Conservation (phyloP, 139 green algal species). For the Chlorokybus atmophyticus region DNA sequence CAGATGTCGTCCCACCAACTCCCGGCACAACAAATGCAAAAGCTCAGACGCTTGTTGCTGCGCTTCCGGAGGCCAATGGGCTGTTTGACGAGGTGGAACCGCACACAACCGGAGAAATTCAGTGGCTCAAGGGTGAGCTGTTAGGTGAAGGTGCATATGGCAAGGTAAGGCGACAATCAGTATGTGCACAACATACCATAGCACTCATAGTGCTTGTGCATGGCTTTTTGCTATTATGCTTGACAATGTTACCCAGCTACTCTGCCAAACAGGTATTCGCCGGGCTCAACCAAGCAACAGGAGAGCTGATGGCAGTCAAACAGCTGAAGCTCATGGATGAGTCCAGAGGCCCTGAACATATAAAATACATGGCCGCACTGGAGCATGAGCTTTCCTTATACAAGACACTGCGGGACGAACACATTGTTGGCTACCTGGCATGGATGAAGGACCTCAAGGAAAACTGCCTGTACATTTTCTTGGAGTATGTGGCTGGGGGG, state of each 20-base stretch:
- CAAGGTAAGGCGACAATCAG: slow-evolving; percentile 26
- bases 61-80: background rate
- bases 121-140: slow-evolving; percentile 27
- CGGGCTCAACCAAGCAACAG: slow-evolving; percentile 29
- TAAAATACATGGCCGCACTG: slow-evolving; percentile 6
- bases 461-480: slow-evolving; percentile 28
- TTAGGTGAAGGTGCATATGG: slow-evolving; percentile 49
- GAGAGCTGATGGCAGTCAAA: slow-evolving; percentile 23
- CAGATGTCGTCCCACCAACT: too few species aligned
- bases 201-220: too few species aligned
- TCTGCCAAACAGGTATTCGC: slow-evolving; percentile 13
- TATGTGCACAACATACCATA: too few species aligned
- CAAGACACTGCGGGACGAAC: slow-evolving; percentile 45
- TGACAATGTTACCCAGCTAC: background rate
- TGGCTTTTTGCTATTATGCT: too few species aligned
- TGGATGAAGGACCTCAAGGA: slow-evolving; percentile 18
- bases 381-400: slow-evolving; percentile 53
- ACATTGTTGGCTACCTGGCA: slow-evolving; percentile 61
- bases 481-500: slow-evolving; percentile 31
- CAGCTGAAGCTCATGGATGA: slow-evolving; percentile 18
- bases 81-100: slow-evolving; percentile 2
- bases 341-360: slow-evolving; percentile 5
- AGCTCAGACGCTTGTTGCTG: too few species aligned
- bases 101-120: slow-evolving; percentile 26
- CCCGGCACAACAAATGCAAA: too few species aligned